A percentile compares a stretch with the other conserved stretches of the same genome.
Evolutionary conservation across 805 yeast genomes (phyloP).

Genomic region (Torulaspora maleeae): DNA sequence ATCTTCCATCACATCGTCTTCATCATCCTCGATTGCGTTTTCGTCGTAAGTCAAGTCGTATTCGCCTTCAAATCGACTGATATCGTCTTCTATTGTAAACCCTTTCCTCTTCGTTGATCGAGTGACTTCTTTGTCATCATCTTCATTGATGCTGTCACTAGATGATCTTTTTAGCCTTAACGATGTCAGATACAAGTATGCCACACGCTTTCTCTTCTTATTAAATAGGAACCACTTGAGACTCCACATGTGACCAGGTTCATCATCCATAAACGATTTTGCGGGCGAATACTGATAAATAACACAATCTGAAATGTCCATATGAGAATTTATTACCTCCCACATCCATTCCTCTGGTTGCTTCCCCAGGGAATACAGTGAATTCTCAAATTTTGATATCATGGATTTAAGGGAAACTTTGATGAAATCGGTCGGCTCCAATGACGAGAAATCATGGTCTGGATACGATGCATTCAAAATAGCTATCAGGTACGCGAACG

Average conservation of each 20-base stretch:
- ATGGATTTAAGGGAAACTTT: conserved; percentile 48
- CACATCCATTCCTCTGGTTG: conserved; percentile 67
- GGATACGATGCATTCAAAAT: conserved; percentile 90
- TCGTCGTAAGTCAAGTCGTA: conserved; percentile 45
- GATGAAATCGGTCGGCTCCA: conserved; percentile 73
- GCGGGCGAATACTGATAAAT: conserved; percentile 55
- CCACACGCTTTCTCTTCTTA: conserved; percentile 86
- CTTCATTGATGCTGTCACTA: conserved; percentile 39
- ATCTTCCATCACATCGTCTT: conserved; percentile 18
- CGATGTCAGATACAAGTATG: conserved; percentile 71
- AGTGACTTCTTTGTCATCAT: conserved; percentile 30
- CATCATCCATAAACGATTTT: conserved; percentile 36
- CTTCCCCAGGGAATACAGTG: conserved; percentile 63
- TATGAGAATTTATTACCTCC: conserved; percentile 81
- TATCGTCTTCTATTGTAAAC: conserved; percentile 38
- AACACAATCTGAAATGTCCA: conserved; percentile 55
- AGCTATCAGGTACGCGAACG: conserved; percentile 86
- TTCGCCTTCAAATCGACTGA: conserved; percentile 41
- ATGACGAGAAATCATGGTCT: conserved; percentile 86
- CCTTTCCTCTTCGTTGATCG: conserved; percentile 23
- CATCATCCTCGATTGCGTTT: conserved; percentile 37
- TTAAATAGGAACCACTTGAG: conserved; percentile 88
- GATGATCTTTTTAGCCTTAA: conserved; percentile 38
- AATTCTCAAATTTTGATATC: conserved; percentile 67
- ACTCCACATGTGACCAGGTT: conserved; percentile 41